These are phyloP conservation scores for Citrus maxima DNA, from an alignment of 345 rosid genomes.

Conservation along the genomic window DNA sequence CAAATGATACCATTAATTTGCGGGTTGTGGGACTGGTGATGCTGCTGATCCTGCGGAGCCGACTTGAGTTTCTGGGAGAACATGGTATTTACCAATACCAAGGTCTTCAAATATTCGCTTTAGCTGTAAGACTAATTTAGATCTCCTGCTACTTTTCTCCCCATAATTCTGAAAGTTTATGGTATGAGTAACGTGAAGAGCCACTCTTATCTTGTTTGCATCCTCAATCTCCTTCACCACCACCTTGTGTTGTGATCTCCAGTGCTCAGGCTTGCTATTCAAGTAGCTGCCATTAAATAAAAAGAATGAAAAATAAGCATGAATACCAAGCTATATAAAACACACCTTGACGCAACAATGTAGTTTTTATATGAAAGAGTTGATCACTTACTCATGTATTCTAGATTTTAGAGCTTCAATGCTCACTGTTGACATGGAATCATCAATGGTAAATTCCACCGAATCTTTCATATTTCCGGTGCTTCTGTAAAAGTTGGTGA, in stretches of 20 bases:
- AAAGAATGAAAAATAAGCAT: background rate
- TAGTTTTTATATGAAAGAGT: background rate
- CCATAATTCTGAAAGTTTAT: conserved; percentile 61
- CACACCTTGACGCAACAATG: no score
- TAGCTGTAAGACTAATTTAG: conserved; percentile 51
- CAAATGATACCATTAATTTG: background rate
- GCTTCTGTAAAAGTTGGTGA: conserved; percentile 69
- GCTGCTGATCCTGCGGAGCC: conserved; percentile 27
- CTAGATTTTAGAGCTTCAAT: conserved; percentile 51
- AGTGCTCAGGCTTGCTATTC: conserved; percentile 63
- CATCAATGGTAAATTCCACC: conserved; percentile 55
- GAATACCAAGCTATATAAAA: no score
- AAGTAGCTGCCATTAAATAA: conserved; percentile 41
- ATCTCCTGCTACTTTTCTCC: conserved; percentile 53
- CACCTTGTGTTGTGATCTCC: conserved; percentile 50
- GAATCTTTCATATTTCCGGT: conserved; percentile 67
- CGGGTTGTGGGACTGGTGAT: background rate
- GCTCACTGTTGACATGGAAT: conserved; percentile 52
- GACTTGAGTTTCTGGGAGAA: conserved; percentile 59
- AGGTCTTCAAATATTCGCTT: conserved; percentile 60
- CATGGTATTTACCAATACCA: conserved; percentile 42
- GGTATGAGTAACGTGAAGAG: conserved; percentile 54
- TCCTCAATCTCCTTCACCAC: conserved; percentile 64
- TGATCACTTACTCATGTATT: conserved; percentile 42
- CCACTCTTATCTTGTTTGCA: conserved; percentile 70